A percentile compares a stretch with the other conserved stretches of the same genome.
Conservation (phyloP, 2,329 filamentous ascomycete genomes). For the Graphiopsis chlorocephala region DNA sequence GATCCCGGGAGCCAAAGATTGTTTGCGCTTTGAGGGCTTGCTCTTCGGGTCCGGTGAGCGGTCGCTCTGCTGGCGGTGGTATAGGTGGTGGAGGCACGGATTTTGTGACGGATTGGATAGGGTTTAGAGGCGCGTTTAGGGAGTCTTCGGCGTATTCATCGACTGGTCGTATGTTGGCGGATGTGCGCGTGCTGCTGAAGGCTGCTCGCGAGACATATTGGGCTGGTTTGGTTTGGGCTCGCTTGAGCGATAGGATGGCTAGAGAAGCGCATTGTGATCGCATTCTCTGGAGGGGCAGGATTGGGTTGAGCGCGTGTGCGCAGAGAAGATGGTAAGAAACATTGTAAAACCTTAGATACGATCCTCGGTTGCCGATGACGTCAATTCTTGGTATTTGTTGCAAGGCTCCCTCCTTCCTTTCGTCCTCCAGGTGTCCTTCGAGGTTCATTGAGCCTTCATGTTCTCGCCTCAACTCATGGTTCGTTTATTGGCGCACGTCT, state of each 20-base stretch:
- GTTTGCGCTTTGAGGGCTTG: constrained; percentile 60
- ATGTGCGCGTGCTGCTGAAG: constrained; percentile 2
- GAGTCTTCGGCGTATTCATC: constrained; percentile 12
- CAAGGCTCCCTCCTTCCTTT: no score
- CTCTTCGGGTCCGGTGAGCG: constrained; percentile 45
- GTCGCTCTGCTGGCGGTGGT: constrained; percentile 6
- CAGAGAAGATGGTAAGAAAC: background rate
- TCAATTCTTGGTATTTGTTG: background rate
- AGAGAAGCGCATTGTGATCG: constrained; percentile 16
- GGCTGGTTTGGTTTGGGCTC: background rate
- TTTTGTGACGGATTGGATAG: constrained; percentile 3
- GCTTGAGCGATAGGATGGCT: constrained; percentile 6
- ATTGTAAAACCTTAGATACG: background rate
- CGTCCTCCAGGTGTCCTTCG: background rate
- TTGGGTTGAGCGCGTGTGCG: background rate
- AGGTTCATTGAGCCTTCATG: no score
- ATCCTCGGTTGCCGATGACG: background rate
- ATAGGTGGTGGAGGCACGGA: constrained; percentile 4
- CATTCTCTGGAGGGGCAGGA: constrained; percentile 5
- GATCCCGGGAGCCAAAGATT: constrained; percentile 67
- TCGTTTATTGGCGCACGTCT: background rate
- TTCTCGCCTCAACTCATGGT: background rate
- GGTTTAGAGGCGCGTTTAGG: constrained; percentile 10
- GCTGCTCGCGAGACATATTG: background rate
- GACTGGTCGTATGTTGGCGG: background rate